Evolutionary conservation across 176 grass and related monocot species (phyloP).

Genomic region (Rhynchospora tenuis): DNA sequence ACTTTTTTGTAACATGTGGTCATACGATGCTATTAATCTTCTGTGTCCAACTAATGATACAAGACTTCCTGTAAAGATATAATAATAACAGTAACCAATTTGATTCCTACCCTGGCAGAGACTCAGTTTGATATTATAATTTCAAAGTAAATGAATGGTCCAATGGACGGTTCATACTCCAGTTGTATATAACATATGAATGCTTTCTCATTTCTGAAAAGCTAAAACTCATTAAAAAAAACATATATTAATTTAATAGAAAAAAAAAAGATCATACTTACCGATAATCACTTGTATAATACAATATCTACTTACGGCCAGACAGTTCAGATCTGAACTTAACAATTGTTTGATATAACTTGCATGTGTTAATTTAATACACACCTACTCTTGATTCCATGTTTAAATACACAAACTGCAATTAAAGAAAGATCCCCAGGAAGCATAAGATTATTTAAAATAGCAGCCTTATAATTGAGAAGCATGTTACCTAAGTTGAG

Average conservation of each 20-base stretch:
- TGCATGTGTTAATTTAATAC: background rate
- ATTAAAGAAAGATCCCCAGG: background rate
- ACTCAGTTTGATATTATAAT: background rate
- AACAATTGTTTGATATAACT: background rate
- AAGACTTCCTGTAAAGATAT: no score
- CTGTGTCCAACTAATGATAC: no score
- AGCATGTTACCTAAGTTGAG: conserved; percentile 29
- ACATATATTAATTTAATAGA: no score
- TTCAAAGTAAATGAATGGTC: background rate
- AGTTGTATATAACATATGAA: no score
- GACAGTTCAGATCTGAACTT: background rate
- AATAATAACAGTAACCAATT: no score
- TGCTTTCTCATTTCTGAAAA: background rate
- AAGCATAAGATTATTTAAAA: conserved; percentile 10
- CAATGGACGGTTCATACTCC: background rate
- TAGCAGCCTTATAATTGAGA: conserved; percentile 16
- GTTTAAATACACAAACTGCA: background rate
- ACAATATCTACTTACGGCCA: background rate
- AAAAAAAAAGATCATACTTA: background rate
- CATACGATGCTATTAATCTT: no score
- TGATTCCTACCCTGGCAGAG: background rate
- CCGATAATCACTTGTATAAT: background rate
- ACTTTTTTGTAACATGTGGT: no score
- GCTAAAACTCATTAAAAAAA: background rate
- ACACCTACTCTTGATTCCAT: background rate